Evolutionary conservation across 768 basidiomycete genomes (phyloP), one percentile per base, ranked within the genome.

Genomic region (Leccinum fibrillosum): DNA sequence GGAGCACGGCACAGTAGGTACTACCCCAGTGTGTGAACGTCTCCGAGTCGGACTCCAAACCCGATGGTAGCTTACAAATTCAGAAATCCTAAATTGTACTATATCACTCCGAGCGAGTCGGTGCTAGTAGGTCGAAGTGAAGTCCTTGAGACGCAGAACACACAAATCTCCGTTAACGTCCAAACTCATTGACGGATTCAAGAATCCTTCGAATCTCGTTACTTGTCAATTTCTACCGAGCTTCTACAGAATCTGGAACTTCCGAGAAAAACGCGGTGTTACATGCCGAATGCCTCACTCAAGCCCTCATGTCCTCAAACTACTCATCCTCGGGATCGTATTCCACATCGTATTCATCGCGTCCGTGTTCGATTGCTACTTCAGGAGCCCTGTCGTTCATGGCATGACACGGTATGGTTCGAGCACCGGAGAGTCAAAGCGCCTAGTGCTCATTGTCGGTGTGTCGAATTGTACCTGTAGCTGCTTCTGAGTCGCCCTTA

Each of bases 361-460:
- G 35, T 85, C 87, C 3, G 84, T 79, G 15, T 94, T 94, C 73
- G 90, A 93, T 73, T 92, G 91, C 72, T 94, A 94, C 70, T 94
- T 94, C 69, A 89, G 84, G 25, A 89, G 86, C 63, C 88, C 90
- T 0, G 89, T 91, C 8, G 89, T 90, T 23, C 80, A 86, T 76
- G 89, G 89, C 52, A 91, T 92, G 88, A 69, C 76, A 62, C 82
- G 78, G 49, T 80, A 82, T 64, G 78, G 78, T 3, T 67, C 78
- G 2, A 71, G 70, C 9, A 61, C 64, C 5, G 77, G 81, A 34
- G 79, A 82, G 57, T 82, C 92, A 10, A 87, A 89, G 63, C 80
- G 92, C 4, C 77, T 94, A 30, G 90, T 92, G 3, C 80, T 94
- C 21, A 87, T 93, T 62, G 84, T 93, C 28, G 91, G 91, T 88